These are phyloP conservation scores for Zymoseptoria ardabiliae DNA, from an alignment of 2,329 filamentous ascomycete species.

Conservation along the genomic window DNA sequence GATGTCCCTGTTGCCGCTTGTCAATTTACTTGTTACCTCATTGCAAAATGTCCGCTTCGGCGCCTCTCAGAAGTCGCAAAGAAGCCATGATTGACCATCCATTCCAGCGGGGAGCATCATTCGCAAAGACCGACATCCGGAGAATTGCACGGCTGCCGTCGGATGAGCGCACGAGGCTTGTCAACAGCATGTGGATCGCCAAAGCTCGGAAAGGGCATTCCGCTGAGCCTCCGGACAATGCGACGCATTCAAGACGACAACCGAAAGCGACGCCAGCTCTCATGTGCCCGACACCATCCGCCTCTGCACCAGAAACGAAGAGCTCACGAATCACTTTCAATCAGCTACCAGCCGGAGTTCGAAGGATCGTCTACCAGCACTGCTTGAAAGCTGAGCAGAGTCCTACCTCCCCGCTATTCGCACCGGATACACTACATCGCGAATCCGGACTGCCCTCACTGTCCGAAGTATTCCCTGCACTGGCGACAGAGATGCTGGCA, in stretches of 20 bases:
- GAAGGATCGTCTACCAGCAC: conserved; percentile 11
- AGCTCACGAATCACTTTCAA: not conserved
- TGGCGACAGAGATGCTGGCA: not conserved
- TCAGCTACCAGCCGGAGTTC: conserved; percentile 7
- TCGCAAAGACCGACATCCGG: not conserved
- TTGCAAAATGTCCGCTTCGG: not conserved
- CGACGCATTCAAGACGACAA: not conserved
- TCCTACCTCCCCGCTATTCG: not conserved
- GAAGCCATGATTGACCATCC: not conserved
- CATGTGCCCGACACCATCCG: not conserved
- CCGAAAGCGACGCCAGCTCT: not conserved
- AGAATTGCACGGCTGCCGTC: not conserved
- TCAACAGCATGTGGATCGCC: conserved; percentile 10
- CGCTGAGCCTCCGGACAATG: not conserved
- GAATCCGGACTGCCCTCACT: not conserved
- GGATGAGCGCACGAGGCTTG: not conserved
- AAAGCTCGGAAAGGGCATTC: conserved; percentile 8
- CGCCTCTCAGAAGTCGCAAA: not conserved
- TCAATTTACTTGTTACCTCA: not conserved
- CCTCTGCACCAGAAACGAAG: not conserved
- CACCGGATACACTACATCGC: not conserved
- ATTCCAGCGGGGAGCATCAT: not conserved
- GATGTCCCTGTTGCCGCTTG: not conserved
- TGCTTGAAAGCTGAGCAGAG: not conserved
- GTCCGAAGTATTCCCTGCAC: not conserved